Base-by-base conservation (phyloP, 1,139 yeast species). In the Schizosaccharomyces versatilis region DNA sequence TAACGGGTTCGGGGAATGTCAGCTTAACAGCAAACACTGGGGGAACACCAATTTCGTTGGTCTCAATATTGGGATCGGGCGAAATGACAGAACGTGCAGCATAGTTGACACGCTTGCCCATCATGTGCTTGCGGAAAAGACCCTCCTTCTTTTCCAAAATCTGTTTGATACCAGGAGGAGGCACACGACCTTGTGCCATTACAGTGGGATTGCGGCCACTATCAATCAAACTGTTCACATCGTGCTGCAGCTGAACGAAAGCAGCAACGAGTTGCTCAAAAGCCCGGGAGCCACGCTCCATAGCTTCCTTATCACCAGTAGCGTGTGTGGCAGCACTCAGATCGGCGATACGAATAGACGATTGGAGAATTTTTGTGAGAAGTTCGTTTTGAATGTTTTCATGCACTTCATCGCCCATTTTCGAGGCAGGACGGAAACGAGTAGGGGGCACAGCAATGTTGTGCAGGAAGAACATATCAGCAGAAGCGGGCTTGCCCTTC, bases 71-170 rank as follows among this genome's bases (percentile, higher is more conserved):
- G 57, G 99, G 99, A 71, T 93, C 99, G 3, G 98, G 98, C 6
- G 98, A 88, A 70, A 93, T 93, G 63, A 93, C 99, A 12, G 98
- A 88, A 69, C 99, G 84, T 54, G 98, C 98, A 58, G 98, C 97
- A 65, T 84, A 88, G 68, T 93, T 93, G 58, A 93, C 99, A 73
- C 99, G 85, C 74, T 93, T 93, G 68, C 99, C 99, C 98, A 93
- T 93, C 98, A 93, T 90, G 66, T 93, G 95, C 68, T 88, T 90
- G 74, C 99, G 80, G 74, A 90, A 90, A 62, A 90, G 75, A 68
- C 99, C 99, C 71, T 93, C 98, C 68, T 93, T 93, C 80, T 93
- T 90, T 71, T 93, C 99, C 65, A 93, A 73, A 3, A 95, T 95
- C 73, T 93, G 98, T 68, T 93, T 90, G 63, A 93, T 79, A 72